phyloP scores from a whole-genome alignment of 2,329 filamentous ascomycete genomes.

The Ophiostoma piceae region DNA sequence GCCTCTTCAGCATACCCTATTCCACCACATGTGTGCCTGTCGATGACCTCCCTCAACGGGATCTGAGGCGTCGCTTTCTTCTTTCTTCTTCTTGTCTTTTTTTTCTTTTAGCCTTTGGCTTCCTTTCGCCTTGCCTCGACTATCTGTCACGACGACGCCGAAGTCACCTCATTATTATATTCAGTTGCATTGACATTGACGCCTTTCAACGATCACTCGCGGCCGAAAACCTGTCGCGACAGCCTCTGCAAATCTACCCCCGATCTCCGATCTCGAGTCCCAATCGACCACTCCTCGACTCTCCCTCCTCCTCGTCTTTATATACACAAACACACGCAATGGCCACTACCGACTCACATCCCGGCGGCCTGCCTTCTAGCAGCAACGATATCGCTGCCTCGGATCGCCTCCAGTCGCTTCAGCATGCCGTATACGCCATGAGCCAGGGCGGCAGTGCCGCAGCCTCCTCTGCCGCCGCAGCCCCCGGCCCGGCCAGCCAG shows the following conservation, averaged over 20 bases:
- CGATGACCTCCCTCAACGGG: slow-evolving; percentile 11
- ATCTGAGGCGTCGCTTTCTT: slow-evolving; percentile 12
- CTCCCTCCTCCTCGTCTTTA: not conserved
- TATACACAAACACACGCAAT: not conserved
- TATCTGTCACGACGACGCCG: not conserved
- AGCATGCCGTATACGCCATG: slow-evolving; percentile 4
- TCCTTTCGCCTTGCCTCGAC: slow-evolving; percentile 3
- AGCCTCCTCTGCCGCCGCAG: not conserved
- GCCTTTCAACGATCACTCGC: not conserved
- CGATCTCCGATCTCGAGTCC: not conserved
- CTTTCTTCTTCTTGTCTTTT: not conserved
- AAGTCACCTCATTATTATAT: not conserved
- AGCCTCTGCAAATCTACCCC: not conserved
- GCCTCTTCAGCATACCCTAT: not conserved
- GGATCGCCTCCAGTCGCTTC: not conserved
- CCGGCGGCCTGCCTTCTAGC: not conserved
- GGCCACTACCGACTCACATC: slow-evolving; percentile 8
- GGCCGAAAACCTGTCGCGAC: not conserved
- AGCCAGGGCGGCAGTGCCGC: not conserved
- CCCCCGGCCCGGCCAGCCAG: not conserved
- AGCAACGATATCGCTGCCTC: slow-evolving; percentile 13
- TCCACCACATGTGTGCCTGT: not conserved
- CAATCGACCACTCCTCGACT: not conserved
- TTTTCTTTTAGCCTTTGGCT: not conserved
- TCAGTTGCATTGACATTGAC: not conserved